Conservation (phyloP, 257 asterid genomes). For the Fraxinus cuspidata region DNA sequence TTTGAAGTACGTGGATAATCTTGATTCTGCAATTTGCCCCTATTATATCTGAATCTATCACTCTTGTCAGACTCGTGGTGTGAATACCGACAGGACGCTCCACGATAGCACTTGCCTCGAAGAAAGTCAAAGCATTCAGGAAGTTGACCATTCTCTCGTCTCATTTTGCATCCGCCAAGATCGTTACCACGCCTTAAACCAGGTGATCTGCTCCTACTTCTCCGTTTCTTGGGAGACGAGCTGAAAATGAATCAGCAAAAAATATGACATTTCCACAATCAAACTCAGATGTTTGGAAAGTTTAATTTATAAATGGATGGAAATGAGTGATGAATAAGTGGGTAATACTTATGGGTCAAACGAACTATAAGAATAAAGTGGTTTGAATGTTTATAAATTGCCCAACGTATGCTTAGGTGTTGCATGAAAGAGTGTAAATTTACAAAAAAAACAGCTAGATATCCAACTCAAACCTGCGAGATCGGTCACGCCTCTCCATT, state of each 20-base stretch:
- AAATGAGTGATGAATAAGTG: too few relatives aligned
- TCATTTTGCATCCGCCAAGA: constrained; percentile 44
- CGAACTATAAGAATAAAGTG: too few relatives aligned
- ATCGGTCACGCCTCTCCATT: constrained; percentile 61
- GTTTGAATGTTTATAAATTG: too few relatives aligned
- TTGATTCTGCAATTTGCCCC: constrained; percentile 48
- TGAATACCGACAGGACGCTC: constrained; percentile 67
- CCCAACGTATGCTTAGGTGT: neutral
- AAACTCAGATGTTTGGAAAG: neutral
- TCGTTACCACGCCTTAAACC: constrained; percentile 46
- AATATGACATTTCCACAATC: constrained; percentile 15
- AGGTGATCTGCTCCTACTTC: constrained; percentile 80
- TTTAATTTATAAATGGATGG: too few relatives aligned
- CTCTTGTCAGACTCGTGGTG: constrained; percentile 62
- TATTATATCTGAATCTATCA: constrained; percentile 49
- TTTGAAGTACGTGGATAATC: constrained; percentile 39
- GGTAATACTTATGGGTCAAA: too few relatives aligned
- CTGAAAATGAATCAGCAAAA: constrained; percentile 44
- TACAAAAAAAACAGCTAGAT: neutral
- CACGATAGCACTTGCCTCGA: constrained; percentile 86
- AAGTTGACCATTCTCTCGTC: constrained; percentile 50
- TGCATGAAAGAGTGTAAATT: constrained; percentile 9
- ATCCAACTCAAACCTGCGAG: constrained; percentile 64
- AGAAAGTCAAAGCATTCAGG: constrained; percentile 64
- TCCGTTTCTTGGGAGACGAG: constrained; percentile 68